A percentile compares a stretch with the other conserved stretches of the same genome.
Evolutionary conservation across 2,329 filamentous ascomycete genomes (phyloP).

Genomic region (Aspergillus sp.): DNA sequence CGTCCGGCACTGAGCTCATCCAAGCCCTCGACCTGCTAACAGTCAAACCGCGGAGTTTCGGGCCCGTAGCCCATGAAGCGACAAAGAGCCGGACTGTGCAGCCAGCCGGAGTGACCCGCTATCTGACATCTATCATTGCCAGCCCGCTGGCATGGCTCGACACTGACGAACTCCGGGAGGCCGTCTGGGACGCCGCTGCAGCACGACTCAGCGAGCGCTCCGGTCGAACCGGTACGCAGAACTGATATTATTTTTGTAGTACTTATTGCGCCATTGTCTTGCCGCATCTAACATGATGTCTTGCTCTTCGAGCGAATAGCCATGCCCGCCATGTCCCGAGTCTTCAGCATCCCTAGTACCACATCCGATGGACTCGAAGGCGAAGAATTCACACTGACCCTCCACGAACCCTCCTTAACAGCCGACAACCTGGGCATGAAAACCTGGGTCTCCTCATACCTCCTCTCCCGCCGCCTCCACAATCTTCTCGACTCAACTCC

Average conservation of each 20-base stretch:
- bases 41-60: constrained; percentile 59
- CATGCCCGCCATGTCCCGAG: constrained; percentile 64
- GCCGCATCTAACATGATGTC: background rate
- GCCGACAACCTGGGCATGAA: constrained; percentile 89
- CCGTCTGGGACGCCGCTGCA: constrained; percentile 73
- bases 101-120: constrained; percentile 45
- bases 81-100: constrained; percentile 36
- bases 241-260: background rate
- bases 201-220: constrained; percentile 80
- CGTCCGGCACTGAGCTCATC: constrained; percentile 65
- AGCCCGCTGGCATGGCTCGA: constrained; percentile 49
- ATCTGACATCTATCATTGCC: constrained; percentile 51
- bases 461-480: constrained; percentile 72
- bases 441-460: constrained; percentile 90
- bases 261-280: background rate
- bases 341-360: constrained; percentile 56
- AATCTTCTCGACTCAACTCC: constrained; percentile 41
- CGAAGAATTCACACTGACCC: constrained; percentile 62
- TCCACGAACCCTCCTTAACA: constrained; percentile 84
- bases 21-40: constrained; percentile 66
- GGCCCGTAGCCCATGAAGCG: constrained; percentile 27
- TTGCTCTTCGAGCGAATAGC: constrained; percentile 38
- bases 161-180: constrained; percentile 45
- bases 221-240: constrained; percentile 65
- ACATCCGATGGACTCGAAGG: constrained; percentile 31